Conservation (phyloP, 192 early-diverging fungal species). For the Gigaspora rosea region DNA sequence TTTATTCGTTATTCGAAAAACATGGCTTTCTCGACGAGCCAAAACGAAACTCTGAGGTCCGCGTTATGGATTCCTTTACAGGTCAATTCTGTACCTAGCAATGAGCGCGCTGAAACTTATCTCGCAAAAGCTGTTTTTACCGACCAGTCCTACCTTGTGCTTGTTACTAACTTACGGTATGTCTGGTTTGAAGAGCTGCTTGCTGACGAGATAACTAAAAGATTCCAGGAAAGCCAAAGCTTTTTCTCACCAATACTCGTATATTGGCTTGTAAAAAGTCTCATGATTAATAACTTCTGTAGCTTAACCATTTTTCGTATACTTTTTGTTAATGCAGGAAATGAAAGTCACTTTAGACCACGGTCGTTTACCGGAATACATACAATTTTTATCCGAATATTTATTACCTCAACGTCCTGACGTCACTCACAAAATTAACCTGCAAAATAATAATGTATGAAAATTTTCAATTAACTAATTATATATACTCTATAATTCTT, state of each 20-base stretch:
- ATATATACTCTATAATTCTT: neutral
- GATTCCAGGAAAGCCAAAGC: conserved; percentile 11
- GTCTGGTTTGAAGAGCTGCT: conserved; percentile 29
- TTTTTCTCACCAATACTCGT: too few species aligned
- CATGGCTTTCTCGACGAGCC: neutral
- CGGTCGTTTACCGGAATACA: neutral
- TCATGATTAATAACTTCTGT: too few species aligned
- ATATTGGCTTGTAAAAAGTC: too few species aligned
- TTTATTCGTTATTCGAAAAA: neutral
- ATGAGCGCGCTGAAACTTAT: neutral
- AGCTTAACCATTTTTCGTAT: neutral
- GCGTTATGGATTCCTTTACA: neutral
- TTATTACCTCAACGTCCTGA: neutral
- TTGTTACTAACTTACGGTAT: conserved; percentile 15
- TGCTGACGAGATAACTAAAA: conserved; percentile 16
- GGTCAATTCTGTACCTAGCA: neutral
- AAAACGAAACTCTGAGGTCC: conserved; percentile 1
- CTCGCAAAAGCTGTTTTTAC: conserved; percentile 25
- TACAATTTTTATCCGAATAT: conserved; percentile 22
- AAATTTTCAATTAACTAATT: neutral
- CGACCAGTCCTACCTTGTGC: neutral
- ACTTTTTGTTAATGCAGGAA: neutral
- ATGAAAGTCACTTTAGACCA: conserved; percentile 1
- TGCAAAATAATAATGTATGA: neutral
- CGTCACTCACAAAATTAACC: conserved; percentile 6